Base-by-base conservation (phyloP, 768 basidiomycete genomes). In the Boletus vinaceobasis region DNA sequence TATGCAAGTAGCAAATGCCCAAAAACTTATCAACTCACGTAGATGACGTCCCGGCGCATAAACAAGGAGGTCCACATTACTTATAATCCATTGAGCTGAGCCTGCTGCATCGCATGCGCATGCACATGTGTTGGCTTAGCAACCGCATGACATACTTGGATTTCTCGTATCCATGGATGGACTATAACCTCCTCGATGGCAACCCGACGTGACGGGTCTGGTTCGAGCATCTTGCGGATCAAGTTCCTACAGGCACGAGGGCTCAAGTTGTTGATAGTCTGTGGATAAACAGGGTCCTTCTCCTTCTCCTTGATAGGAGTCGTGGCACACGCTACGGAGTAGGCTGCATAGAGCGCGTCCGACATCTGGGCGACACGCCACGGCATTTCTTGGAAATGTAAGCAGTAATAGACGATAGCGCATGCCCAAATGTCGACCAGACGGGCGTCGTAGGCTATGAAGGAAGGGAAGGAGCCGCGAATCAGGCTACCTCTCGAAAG, bases 361-460 rank as follows among this genome's bases (percentile, higher is more conserved):
- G 84, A 75, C 17, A 77, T 74, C 68, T 98, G 95, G 33, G 96
- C 96, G 3, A 88, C 91, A 55, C 95, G 89, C 96, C 97, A 99
- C 2, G 96, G 96, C 48, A 99, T 83, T 71, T 99, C 96, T 70
- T 93, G 90, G 78, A 97, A 97, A 72, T 93, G 93, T 65, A 98
- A 81, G 77, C 96, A 99, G 77, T 99, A 99, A 75, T 96, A 98
- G 62, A 99, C 95, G 61, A 99, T 84, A 17, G 89, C 96, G 57
- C 88, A 89, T 0, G 96, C 95, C 96, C 96, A 99, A 54, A 99
- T 90, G 67, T 99, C 96, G 61, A 98, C 97, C 6, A 95, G 80
- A 23, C 96, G 88, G 5, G 96, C 96, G 65, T 98, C 96, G 68
- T 98, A 99, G 63, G 96, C 96, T 97, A 69, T 37, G 43, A 53